phyloP scores from a whole-genome alignment of 345 rosid species.

The Arabidopsis suecica region DNA sequence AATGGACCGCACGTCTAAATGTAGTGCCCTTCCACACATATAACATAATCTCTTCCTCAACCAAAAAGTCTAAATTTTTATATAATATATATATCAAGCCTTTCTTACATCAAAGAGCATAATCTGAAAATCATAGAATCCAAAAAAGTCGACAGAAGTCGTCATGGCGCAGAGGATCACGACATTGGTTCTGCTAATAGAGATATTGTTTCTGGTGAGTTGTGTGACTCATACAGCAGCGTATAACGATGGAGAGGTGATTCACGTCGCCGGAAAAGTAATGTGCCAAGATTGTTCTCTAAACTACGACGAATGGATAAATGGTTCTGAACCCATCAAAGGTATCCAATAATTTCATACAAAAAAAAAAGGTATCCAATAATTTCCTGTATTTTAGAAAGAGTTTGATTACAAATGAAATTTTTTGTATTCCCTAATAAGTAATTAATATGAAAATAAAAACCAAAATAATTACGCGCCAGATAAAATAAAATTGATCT shows the following conservation, averaged over 20 bases:
- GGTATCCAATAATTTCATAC: conserved; percentile 41
- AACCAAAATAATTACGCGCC: not conserved
- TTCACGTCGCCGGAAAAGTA: conserved; percentile 70
- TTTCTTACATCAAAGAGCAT: conserved; percentile 29
- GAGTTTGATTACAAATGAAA: no score
- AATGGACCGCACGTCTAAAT: conserved; percentile 44
- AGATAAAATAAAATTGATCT: not conserved
- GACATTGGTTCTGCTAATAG: conserved; percentile 31
- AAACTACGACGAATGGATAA: conserved; percentile 61
- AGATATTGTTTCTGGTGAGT: conserved; percentile 33
- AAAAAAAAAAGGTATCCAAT: no score
- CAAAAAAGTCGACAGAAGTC: not conserved
- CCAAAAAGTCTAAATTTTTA: not conserved
- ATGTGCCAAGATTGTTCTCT: conserved; percentile 83
- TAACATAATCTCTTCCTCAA: conserved; percentile 4
- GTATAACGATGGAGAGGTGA: conserved; percentile 37
- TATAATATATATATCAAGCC: conserved; percentile 19
- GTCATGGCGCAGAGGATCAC: conserved; percentile 35
- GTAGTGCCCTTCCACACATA: conserved; percentile 45
- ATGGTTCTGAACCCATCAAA: conserved; percentile 69
- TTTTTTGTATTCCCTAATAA: not conserved
- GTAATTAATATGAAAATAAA: not conserved
- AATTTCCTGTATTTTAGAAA: no score
- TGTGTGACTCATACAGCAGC: conserved; percentile 28
- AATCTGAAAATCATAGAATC: conserved; percentile 20